Evolutionary conservation across 805 yeast genomes (phyloP), one percentile per base, ranked within the genome.

Genomic region (Candida morakotiae): DNA sequence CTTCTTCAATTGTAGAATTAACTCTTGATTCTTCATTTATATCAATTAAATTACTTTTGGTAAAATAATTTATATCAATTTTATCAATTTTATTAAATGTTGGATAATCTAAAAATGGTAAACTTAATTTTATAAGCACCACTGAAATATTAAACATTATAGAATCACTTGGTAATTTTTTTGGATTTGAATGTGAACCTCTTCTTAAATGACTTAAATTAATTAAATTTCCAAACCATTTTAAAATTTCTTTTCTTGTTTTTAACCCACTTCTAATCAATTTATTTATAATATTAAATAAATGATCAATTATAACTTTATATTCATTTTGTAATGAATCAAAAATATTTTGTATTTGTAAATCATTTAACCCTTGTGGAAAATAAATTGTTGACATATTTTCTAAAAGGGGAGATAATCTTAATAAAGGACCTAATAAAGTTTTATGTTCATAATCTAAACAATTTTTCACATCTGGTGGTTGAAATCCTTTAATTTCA

Each of bases 171-270:
- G 95, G 80, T 35, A 85, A 64, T 39, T 77, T 73, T 11, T 69
- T 65, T 9, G 77, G 73, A 48, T 83, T 80, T 2, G 89, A 83
- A 55, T 86, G 95, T 45, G 83, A 79, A 36, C 96, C 96, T 49
- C 87, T 75, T 62, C 98, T 79, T 47, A 87, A 72, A 58, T 88
- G 97, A 55, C 89, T 88, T 35, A 75, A 71, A 50, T 91, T 86
- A n/a, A 87, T 74, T 28, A 87, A 70, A 19, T 71, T 72, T 1
- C 85, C 83, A 58, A 89, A 79, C 69, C 81, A 88, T 33, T 69
- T 61, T 47, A 93, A 61, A 34, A 89, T 52, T 28, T 66, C 79
- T 25, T 66, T 64, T 43, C 98, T 74, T 0, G 95, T 74, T 9
- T 65, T 62, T 0, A 73, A 62, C 4, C 87, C 79, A 0, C 87